phyloP scores from a whole-genome alignment of 1,284 basidiomycete species.

The Neotropicomus parvogracilis region DNA sequence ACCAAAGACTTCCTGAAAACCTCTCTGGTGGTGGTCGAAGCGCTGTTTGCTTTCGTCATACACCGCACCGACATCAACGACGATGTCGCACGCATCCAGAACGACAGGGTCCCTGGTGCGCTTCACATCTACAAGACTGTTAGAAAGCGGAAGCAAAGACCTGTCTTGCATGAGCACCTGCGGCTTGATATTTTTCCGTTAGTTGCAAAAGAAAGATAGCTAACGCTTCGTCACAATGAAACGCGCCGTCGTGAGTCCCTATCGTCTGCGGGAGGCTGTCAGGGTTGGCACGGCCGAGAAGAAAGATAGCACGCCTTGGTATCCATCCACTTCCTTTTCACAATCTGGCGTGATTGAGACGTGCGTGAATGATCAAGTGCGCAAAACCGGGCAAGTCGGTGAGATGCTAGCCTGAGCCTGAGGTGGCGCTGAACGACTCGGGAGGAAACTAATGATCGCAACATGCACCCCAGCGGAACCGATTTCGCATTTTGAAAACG shows the following conservation, averaged over 20 bases:
- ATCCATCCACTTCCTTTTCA: conserved; percentile 51
- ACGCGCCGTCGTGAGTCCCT: conserved; percentile 93
- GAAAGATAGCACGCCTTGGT: conserved; percentile 36
- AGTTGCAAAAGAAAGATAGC: conserved; percentile 88
- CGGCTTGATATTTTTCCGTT: conserved; percentile 72
- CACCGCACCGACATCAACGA: conserved; percentile 96
- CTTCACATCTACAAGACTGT: conserved; percentile 50
- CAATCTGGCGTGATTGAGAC: conserved; percentile 33
- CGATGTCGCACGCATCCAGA: conserved; percentile 85
- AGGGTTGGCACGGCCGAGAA: background rate
- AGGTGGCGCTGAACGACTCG: background rate
- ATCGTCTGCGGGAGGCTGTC: conserved; percentile 50
- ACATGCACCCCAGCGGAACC: background rate
- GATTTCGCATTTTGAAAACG: background rate
- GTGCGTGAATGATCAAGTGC: conserved; percentile 21
- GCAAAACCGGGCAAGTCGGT: conserved; percentile 8
- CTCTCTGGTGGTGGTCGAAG: conserved; percentile 97
- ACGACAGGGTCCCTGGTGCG: conserved; percentile 79
- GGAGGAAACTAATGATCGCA: background rate
- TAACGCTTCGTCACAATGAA: conserved; percentile 95
- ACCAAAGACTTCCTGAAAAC: conserved; percentile 89
- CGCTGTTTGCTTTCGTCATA: conserved; percentile 79
- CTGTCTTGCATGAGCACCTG: conserved; percentile 48
- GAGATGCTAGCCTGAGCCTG: no score
- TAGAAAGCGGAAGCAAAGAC: conserved; percentile 9